A percentile compares a stretch with the other conserved stretches of the same genome.
These are phyloP conservation scores for Nannochloropsis limnetica DNA, from an alignment of 352 stramenopile genomes.

Conservation along the genomic window DNA sequence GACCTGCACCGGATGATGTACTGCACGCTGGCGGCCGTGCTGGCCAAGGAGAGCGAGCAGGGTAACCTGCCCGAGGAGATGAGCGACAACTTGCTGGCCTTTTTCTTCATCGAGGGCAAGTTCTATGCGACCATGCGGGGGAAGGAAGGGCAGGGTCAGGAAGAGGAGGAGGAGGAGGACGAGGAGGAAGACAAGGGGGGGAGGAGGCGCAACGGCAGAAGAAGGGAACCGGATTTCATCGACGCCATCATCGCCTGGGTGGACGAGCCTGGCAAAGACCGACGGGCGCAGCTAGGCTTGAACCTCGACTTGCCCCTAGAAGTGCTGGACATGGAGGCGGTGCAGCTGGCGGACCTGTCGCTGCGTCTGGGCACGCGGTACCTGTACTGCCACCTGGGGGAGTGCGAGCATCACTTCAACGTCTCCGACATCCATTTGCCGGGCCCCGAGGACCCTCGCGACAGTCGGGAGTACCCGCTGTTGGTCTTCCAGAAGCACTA, in stretches of 20 bases:
- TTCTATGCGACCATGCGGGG: not conserved
- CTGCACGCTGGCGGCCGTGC: constrained; percentile 15
- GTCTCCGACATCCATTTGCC: not conserved
- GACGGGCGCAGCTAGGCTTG: constrained; percentile 14
- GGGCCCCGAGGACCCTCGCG: not conserved
- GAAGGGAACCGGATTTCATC: not conserved
- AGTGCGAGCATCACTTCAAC: constrained; percentile 23
- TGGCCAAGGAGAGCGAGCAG: constrained; percentile 28
- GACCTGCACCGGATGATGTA: constrained; percentile 9
- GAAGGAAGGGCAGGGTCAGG: not conserved
- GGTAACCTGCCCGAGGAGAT: not conserved
- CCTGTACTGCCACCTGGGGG: not conserved
- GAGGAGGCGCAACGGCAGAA: not conserved
- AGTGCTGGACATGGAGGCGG: constrained; percentile 16
- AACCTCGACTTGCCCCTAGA: not conserved
- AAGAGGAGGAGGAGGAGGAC: not conserved
- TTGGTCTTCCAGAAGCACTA: constrained; percentile 34
- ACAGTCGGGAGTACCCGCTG: not conserved
- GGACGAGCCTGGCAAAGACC: constrained; percentile 22
- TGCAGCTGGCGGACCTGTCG: constrained; percentile 1
- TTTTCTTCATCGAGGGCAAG: constrained; percentile 30
- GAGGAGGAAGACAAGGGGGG: not conserved
- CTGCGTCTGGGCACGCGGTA: constrained; percentile 6
- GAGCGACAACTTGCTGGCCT: not conserved
- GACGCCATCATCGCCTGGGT: constrained; percentile 11